These are phyloP conservation scores for Thermomyces lanuginosus DNA, from an alignment of 2,329 filamentous ascomycete species.

Conservation along the genomic window DNA sequence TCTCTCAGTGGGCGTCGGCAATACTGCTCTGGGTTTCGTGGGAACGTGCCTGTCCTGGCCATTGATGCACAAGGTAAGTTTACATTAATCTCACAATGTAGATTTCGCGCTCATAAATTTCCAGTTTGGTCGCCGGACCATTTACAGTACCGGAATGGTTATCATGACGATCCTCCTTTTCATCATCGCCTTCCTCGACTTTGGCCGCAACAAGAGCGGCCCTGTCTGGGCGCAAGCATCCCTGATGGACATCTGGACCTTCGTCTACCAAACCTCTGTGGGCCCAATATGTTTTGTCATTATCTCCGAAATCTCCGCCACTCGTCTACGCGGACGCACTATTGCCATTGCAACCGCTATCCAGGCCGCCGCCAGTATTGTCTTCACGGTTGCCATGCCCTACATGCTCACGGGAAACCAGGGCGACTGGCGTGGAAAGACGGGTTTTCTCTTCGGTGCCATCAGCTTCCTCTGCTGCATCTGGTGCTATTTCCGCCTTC, in stretches of 20 bases:
- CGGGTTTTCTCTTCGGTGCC: slow-evolving; percentile 16
- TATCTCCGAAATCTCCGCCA: slow-evolving; percentile 7
- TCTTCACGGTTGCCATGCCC: slow-evolving; percentile 6
- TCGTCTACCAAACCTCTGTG: slow-evolving; percentile 24
- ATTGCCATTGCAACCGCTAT: slow-evolving; percentile 7
- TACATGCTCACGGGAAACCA: slow-evolving; percentile 11
- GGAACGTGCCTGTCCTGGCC: slow-evolving; percentile 26
- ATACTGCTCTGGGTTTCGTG: slow-evolving; percentile 22
- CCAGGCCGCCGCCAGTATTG: slow-evolving; percentile 5
- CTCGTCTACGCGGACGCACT: slow-evolving; percentile 6
- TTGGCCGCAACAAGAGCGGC: slow-evolving; percentile 16
- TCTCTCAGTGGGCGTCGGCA: slow-evolving; percentile 13
- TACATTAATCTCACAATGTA: slow-evolving; percentile 22
- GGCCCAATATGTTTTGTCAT: slow-evolving; percentile 17
- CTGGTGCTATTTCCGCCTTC: slow-evolving; percentile 22
- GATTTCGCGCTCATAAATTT: slow-evolving; percentile 14
- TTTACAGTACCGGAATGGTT: slow-evolving; percentile 25
- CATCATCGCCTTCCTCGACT: slow-evolving; percentile 24
- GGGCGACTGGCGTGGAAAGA: slow-evolving; percentile 14
- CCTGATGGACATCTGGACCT: slow-evolving; percentile 20
- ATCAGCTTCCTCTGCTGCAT: slow-evolving; percentile 12
- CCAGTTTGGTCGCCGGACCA: slow-evolving; percentile 24
- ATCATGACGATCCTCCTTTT: slow-evolving; percentile 28
- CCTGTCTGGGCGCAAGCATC: slow-evolving; percentile 20
- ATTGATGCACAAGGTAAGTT: slow-evolving; percentile 26